Conservation (phyloP, 176 grass and related monocot species). For the Carex cristatella region DNA sequence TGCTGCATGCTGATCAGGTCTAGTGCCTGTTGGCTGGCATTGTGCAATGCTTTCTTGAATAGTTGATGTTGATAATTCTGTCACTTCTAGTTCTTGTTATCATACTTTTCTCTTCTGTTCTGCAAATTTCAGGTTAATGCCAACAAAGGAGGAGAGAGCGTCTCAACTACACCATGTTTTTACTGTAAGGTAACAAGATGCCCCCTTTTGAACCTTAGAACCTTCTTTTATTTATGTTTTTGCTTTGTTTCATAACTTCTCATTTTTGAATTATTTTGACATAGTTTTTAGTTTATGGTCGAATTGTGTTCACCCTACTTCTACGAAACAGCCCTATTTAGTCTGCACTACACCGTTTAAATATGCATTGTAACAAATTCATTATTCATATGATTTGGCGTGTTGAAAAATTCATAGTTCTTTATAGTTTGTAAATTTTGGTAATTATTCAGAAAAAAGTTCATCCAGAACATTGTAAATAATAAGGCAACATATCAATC, state of each 20-base stretch:
- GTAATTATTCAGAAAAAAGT: neutral
- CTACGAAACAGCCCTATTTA: neutral
- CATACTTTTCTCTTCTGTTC: conserved; percentile 9
- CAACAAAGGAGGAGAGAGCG: conserved; percentile 40
- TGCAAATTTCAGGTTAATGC: conserved; percentile 51
- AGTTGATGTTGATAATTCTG: neutral
- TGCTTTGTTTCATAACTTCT: neutral
- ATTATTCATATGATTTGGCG: neutral
- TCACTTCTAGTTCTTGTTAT: neutral
- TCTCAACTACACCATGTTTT: conserved; percentile 42
- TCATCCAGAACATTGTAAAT: neutral
- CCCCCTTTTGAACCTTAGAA: neutral
- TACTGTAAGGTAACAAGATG: conserved; percentile 57
- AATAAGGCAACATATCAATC: neutral
- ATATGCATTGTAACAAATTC: neutral
- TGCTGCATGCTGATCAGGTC: neutral
- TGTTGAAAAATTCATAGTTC: neutral
- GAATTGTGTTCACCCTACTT: neutral
- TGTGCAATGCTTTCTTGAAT: neutral
- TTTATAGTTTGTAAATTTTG: neutral
- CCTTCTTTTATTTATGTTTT: neutral
- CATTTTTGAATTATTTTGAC: neutral
- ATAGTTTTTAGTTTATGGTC: neutral
- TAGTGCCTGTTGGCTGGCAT: neutral
- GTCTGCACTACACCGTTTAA: neutral